Base-by-base conservation (phyloP, 495 filamentous ascomycete species). In the Thozetella sp. region DNA sequence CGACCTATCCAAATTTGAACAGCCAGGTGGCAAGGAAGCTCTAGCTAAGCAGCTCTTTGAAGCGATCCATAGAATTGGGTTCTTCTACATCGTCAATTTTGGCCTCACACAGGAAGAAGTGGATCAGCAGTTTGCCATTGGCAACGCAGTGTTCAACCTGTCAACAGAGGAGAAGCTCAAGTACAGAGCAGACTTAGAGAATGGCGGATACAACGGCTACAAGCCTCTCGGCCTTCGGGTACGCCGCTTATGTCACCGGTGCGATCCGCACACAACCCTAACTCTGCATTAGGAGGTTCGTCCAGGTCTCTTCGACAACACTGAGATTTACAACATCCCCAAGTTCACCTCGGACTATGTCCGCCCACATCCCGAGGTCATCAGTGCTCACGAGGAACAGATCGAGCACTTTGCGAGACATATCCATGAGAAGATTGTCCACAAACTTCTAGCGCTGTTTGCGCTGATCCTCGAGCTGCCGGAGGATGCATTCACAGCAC, bases 121-220 rank as follows among this genome's bases (percentile, higher is more conserved):
- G 15, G 30, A 37, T 15, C 6, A 15, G 15, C 86, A 89, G 60
- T 89, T 87, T 59, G 80, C 83, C 43, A 73, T 88, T 0, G 85
- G 79, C 11, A 81, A 81, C 46, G 72, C 80, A 43, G 78, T 87
- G 53, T 86, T 85, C 65, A 68, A 79, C 3, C 73, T 89, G 1
- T 76, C 83, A 0, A 71, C 73, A 13, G 80, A 85, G 51, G 84
- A 86, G 40, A 72, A 67, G 53, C 53, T 64, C 54, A 71, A 69
- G 51, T 74, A 60, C 57, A 37, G 65, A 2, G 65, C 65, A 20
- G 70, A 72, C 46, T 58, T 70, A 20, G 70, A 70, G 26, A 58
- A 66, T n/a, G 70, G 70, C 1, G 65, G 63, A 13, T 72, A 70
- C 55, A 68, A 68, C 25, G 70, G 67, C 19, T 72, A 70, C 23